phyloP scores from a whole-genome alignment of 805 yeast species.

The Millerozyma miso region DNA sequence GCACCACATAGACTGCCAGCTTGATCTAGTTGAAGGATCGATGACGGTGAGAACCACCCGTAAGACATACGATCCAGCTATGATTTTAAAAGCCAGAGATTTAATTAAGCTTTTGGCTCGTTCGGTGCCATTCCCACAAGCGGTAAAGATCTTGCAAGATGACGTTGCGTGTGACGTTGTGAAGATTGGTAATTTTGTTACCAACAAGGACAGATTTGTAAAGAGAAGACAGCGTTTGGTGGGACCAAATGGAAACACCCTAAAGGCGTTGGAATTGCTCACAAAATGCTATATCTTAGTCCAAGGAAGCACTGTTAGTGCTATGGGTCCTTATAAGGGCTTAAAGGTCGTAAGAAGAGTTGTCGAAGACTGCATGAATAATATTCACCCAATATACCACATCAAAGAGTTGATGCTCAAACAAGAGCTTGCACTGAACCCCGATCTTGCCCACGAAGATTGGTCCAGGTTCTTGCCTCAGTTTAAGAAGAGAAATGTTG shows the following conservation, averaged over 20 bases:
- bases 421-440: slow-evolving; percentile 90
- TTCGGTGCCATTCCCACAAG: slow-evolving; percentile 96
- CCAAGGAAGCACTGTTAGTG: slow-evolving; percentile 95
- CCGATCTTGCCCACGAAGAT: slow-evolving; percentile 92
- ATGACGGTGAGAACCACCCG: slow-evolving; percentile 96
- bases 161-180: slow-evolving; percentile 95
- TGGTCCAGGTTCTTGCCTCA: slow-evolving; percentile 96
- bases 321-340: slow-evolving; percentile 95
- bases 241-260: slow-evolving; percentile 95
- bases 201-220: slow-evolving; percentile 89
- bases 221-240: slow-evolving; percentile 94
- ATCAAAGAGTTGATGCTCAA: slow-evolving; percentile 97
- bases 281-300: slow-evolving; percentile 95
- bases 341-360: slow-evolving; percentile 88
- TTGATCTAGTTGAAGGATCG: slow-evolving; percentile 92
- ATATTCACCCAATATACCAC: slow-evolving; percentile 95
- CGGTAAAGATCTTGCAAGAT: slow-evolving; percentile 84
- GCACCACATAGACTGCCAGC: slow-evolving; percentile 73
- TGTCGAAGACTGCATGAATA: slow-evolving; percentile 96
- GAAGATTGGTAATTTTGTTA: slow-evolving; percentile 84
- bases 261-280: slow-evolving; percentile 89
- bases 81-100: slow-evolving; percentile 91
- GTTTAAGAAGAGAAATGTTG: slow-evolving; percentile 94
- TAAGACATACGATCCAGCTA: slow-evolving; percentile 93
- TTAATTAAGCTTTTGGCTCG: slow-evolving; percentile 89